Conservation (phyloP, 2,329 filamentous ascomycete species). For the Talaromyces sp. region DNA sequence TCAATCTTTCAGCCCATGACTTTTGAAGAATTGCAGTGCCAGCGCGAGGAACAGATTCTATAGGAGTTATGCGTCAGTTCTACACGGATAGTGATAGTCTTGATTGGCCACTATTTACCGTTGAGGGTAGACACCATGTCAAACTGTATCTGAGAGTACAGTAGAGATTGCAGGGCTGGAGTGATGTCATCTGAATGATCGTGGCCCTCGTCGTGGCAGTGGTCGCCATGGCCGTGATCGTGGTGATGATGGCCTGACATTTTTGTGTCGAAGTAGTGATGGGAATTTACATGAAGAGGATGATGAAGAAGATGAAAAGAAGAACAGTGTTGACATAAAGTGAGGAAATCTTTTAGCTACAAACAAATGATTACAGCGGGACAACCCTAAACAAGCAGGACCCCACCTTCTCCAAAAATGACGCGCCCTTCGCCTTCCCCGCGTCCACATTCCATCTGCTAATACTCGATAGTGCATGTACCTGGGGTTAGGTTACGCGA, state of each 20-base stretch:
- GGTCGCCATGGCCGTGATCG: slow-evolving; percentile 39
- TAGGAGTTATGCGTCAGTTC: not conserved
- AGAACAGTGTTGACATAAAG: not conserved
- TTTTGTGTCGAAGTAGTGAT: not conserved
- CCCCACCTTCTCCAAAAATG: not conserved
- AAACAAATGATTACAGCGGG: not conserved
- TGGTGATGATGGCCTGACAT: slow-evolving; percentile 40
- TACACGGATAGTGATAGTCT: not conserved
- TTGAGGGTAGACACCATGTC: slow-evolving; percentile 81
- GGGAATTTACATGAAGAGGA: not conserved
- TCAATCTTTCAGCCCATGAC: slow-evolving; percentile 79
- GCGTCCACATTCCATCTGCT: not conserved
- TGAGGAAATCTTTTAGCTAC: not conserved
- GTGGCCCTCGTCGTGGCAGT: slow-evolving; percentile 59
- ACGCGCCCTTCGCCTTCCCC: not conserved
- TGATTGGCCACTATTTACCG: slow-evolving; percentile 38
- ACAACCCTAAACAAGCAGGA: not conserved
- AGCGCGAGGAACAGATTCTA: slow-evolving; percentile 59
- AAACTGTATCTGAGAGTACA: slow-evolving; percentile 92
- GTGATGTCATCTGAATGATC: slow-evolving; percentile 91
- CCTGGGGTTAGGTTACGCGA: slow-evolving; percentile 42
- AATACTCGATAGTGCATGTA: slow-evolving; percentile 59
- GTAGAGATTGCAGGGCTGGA: slow-evolving; percentile 81
- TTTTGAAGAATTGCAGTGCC: slow-evolving; percentile 80
- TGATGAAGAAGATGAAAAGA: not conserved